Evolutionary conservation across 1,139 yeast species (phyloP).

Genomic region (Groenewaldozyma auringiensis): DNA sequence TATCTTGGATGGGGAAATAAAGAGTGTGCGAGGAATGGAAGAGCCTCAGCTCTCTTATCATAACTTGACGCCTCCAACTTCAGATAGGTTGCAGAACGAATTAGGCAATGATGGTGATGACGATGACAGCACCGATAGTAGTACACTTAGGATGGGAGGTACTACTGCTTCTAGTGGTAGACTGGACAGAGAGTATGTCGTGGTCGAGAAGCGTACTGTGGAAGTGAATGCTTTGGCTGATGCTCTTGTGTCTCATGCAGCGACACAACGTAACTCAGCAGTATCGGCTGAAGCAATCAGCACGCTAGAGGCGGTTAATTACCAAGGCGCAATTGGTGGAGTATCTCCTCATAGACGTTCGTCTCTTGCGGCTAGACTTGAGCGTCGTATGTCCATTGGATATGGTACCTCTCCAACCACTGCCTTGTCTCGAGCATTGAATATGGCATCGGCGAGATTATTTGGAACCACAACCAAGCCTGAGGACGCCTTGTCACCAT

Average conservation of each 20-base stretch:
- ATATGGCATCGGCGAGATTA: constrained; percentile 77
- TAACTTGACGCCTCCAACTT: not conserved
- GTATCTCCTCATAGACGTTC: constrained; percentile 3
- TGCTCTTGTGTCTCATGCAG: constrained; percentile 39
- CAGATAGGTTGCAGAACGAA: not conserved
- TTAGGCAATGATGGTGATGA: not conserved
- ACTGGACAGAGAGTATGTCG: constrained; percentile 61
- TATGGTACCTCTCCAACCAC: constrained; percentile 70
- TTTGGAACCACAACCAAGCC: constrained; percentile 48
- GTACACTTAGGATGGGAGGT: not conserved
- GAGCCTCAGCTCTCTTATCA: not conserved
- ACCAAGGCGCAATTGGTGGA: not conserved
- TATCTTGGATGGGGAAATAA: constrained; percentile 1
- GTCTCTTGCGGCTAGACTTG: constrained; percentile 4
- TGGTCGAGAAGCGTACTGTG: constrained; percentile 87
- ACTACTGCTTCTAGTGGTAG: not conserved
- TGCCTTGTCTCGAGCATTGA: constrained; percentile 81
- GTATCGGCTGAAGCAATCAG: not conserved
- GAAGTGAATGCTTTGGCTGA: constrained; percentile 95
- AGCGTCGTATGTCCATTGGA: constrained; percentile 29
- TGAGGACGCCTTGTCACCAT: not conserved
- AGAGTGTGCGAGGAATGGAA: not conserved
- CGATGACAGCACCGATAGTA: not conserved
- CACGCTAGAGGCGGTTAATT: not conserved
- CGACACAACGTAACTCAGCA: not conserved